A percentile compares a stretch with the other conserved stretches of the same genome.
phyloP scores from a whole-genome alignment of 1,139 yeast genomes.

The Yamadazyma triangularis region DNA sequence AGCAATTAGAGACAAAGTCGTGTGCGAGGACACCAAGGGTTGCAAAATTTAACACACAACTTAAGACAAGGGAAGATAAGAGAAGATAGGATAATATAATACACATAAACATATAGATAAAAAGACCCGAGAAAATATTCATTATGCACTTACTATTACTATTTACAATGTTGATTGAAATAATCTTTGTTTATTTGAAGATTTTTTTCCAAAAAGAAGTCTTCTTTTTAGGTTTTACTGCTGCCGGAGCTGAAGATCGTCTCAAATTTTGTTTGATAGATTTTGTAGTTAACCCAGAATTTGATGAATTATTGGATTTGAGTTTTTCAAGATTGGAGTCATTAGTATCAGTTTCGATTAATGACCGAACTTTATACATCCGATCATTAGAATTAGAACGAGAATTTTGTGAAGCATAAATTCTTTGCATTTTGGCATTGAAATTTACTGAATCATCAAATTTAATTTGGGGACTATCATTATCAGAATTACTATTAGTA shows the following conservation, averaged over 20 bases:
- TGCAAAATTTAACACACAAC: too few relatives aligned
- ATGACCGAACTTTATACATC: constrained; percentile 39
- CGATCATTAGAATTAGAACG: constrained; percentile 11
- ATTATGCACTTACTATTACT: too few relatives aligned
- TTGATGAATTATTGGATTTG: constrained; percentile 1
- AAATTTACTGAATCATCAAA: constrained; percentile 6
- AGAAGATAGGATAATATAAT: too few relatives aligned
- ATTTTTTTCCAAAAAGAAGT: constrained; percentile 1
- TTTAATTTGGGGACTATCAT: constrained; percentile 3
- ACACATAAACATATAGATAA: too few relatives aligned
- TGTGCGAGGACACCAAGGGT: too few relatives aligned
- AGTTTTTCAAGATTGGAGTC: background rate
- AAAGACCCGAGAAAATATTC: too few relatives aligned
- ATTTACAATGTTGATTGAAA: too few relatives aligned
- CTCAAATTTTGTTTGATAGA: constrained; percentile 11
- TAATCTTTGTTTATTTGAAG: background rate
- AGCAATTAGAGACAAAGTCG: too few relatives aligned
- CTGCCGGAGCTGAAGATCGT: constrained; percentile 5
- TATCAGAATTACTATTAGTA: background rate
- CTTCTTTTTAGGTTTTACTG: constrained; percentile 2
- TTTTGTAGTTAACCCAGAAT: constrained; percentile 11
- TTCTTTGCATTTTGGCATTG: constrained; percentile 28
- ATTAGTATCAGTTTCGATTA: constrained; percentile 16
- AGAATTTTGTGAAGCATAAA: constrained; percentile 17
- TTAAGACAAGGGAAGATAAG: too few relatives aligned